Evolutionary conservation across 345 rosid species (phyloP), one percentile per base, ranked within the genome.

Genomic region (Mercurialis annua): DNA sequence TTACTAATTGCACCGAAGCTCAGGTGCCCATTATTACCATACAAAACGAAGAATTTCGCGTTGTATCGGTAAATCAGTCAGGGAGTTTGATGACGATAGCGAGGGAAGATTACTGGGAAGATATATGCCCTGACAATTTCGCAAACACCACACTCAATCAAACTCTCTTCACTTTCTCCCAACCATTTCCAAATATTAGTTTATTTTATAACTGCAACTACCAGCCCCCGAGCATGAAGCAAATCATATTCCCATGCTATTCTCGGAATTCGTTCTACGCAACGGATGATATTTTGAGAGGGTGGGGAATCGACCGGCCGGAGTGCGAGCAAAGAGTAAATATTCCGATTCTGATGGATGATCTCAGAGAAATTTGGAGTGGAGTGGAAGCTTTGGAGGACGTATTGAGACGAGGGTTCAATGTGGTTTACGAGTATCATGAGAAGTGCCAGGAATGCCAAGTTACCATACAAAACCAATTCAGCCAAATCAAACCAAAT

Each of bases 321-420:
- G 2, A n/a, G 6, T 64, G 70, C 49, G 2, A 1, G 2, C 24
- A 8, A 0, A 15, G 5, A 26, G 16, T 64, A 9, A 6, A 27
- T 6, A 4, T 61, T 47, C 63, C 67, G 1, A 26, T 52, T 61
- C 56, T 18, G 9, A 0, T 0, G 2, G 65, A 42, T 6, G 23
- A 14, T 0, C 10, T 2, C 1, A 3, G 0, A 0, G 24, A 27
- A 4, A 27, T 0, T 27, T 7, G 1, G 24, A 2, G 16, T 2
- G 21, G 60, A 16, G 10, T n/a, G 2, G 47, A 17, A 10, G 10
- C 1, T 29, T 20, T 69, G 59, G 4, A 0, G 12, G 23, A 1
- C 2, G n/a, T 77, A 62, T 1, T 83, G 58, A 0, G 10, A n/a
- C 0, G 9, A 31, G 85, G 85, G 44, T 88, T 85, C 17, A 67